A percentile compares a stretch with the other conserved stretches of the same genome.
Conservation (phyloP, 768 basidiomycete genomes). For the Xerocomellus chrysenteron region DNA sequence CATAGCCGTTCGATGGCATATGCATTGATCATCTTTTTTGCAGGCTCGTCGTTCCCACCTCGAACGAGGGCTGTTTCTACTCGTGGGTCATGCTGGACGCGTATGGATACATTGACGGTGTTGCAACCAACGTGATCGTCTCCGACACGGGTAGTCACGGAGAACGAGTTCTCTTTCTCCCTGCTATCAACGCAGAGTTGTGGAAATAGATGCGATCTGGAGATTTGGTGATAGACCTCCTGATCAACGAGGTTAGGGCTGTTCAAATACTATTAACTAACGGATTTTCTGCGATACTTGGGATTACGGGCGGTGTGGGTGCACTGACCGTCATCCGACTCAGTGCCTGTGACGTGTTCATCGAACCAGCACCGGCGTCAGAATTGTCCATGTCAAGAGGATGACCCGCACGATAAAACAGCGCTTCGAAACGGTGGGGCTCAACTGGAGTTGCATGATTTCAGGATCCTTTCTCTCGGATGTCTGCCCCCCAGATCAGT, state of each 20-base stretch:
- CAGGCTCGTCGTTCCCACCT: conserved; percentile 17
- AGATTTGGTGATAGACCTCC: not conserved
- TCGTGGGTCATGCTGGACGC: conserved; percentile 21
- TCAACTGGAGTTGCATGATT: too few relatives aligned
- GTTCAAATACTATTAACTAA: not conserved
- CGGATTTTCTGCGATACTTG: not conserved
- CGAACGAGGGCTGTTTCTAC: conserved; percentile 20
- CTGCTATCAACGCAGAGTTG: conserved; percentile 11
- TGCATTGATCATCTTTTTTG: not conserved
- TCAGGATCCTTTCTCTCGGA: too few relatives aligned
- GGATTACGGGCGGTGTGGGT: too few relatives aligned
- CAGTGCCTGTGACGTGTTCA: too few relatives aligned
- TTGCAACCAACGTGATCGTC: conserved; percentile 21
- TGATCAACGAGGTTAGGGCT: not conserved
- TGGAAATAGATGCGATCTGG: not conserved
- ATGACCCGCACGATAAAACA: too few relatives aligned
- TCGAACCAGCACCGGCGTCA: too few relatives aligned
- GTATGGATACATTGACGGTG: conserved; percentile 26
- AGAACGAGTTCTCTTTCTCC: conserved; percentile 12
- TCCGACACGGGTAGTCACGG: not conserved
- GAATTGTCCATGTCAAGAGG: too few relatives aligned
- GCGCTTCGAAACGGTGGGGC: too few relatives aligned
- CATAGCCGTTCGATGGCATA: not conserved
- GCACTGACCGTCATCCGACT: too few relatives aligned
- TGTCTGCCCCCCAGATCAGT: too few relatives aligned